Base-by-base conservation (phyloP, 2,329 filamentous ascomycete species). In the Aspergillus ustus region DNA sequence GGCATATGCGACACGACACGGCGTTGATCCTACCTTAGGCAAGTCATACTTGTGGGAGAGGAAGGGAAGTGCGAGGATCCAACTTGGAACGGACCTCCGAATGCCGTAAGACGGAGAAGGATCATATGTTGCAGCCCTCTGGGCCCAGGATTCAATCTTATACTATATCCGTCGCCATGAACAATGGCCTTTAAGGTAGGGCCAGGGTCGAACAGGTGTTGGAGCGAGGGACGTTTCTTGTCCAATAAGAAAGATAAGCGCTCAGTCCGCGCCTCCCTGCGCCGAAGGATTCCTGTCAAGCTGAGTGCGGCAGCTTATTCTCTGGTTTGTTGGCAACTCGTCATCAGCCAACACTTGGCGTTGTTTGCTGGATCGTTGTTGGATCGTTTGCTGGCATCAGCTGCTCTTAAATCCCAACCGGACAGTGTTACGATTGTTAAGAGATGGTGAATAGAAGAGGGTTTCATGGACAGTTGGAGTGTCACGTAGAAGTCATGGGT, bases 301-400 rank as follows among this genome's bases (percentile, higher is more conserved):
- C 31, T 22, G 25, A 46, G 52, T 13, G 22, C 22, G 31, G 52
- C 17, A 37, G 40, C 52, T 55, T 22, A 46, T 46, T 40, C 43
- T 40, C 37, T 25, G 52, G 20, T 28, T 31, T 37, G 43, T 40
- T 53, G 52, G 43, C 22, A 53, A n/a, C 50, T 52, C 34, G 29
- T 54, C 25, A 54, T 54, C 40, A 45, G 52, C 52, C 52, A 46
- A 46, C 17, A 29, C 37, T 55, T 54, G 40, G 52, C 52, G 40
- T 45, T 46, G 17, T 19, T 22, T 48, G 40, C 8, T 34, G 52
- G 37, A 53, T 53, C 15, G 43, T 17, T 48, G 40, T 15, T 34
- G 52, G 37, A 53, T 53, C 25, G 37, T n/a, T 55, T 55, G 43
- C 22, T 43, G 15, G 25, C 20, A 45, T 29, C 29, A 11, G 20